phyloP scores from a whole-genome alignment of 2,329 filamentous ascomycete species.

The Passalora sequoiae region DNA sequence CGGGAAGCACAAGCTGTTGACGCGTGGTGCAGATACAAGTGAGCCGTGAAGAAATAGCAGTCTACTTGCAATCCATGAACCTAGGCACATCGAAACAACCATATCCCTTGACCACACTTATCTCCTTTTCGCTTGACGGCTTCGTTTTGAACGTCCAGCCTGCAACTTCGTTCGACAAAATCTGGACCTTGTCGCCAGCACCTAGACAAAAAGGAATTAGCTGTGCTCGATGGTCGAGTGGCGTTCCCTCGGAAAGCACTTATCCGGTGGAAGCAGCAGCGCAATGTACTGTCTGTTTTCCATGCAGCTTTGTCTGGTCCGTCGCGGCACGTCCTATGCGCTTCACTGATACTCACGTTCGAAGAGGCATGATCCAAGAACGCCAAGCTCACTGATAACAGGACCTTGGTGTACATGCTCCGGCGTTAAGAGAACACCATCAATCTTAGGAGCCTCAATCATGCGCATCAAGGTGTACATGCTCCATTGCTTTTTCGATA shows the following conservation, averaged over 20 bases:
- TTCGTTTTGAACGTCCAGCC: slow-evolving; percentile 47
- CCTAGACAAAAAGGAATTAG: too few relatives aligned
- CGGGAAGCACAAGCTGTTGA: not conserved
- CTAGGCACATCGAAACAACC: slow-evolving; percentile 44
- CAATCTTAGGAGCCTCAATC: slow-evolving; percentile 33
- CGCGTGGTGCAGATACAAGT: not conserved
- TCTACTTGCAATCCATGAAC: not conserved
- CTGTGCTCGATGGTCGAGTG: too few relatives aligned
- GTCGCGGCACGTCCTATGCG: too few relatives aligned
- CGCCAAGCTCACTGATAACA: slow-evolving; percentile 42
- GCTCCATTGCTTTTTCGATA: slow-evolving; percentile 29
- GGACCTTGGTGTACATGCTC: slow-evolving; percentile 33
- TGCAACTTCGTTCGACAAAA: slow-evolving; percentile 34
- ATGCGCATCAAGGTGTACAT: slow-evolving; percentile 40
- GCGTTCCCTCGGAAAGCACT: too few relatives aligned
- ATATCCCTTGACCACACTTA: slow-evolving; percentile 47
- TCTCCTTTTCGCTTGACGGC: slow-evolving; percentile 38
- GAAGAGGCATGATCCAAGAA: slow-evolving; percentile 42
- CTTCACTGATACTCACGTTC: not conserved
- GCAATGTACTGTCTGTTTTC: too few relatives aligned
- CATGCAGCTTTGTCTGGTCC: too few relatives aligned
- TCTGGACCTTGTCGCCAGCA: slow-evolving; percentile 18
- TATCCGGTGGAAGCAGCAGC: too few relatives aligned
- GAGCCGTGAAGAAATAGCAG: too few relatives aligned
- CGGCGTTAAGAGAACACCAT: slow-evolving; percentile 35